Percentiles rank a stretch among this genome's conserved stretches.
These are phyloP conservation scores for Diaporthe citriasiana DNA, from an alignment of 2,329 filamentous ascomycete species.

Conservation along the genomic window DNA sequence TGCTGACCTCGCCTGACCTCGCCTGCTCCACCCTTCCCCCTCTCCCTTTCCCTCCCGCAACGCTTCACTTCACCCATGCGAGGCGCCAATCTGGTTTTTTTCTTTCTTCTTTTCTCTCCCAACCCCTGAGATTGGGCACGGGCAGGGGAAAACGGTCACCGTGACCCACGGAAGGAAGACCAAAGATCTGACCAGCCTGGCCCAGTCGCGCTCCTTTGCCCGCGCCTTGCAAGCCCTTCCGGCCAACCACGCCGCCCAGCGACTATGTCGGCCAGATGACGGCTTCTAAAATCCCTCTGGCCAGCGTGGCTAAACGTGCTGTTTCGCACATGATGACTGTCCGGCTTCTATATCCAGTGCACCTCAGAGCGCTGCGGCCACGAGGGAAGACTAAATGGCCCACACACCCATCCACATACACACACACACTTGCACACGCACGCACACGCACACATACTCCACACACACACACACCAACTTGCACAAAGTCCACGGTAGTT, in stretches of 20 bases:
- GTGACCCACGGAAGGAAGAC: constrained; percentile 30
- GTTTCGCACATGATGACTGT: constrained; percentile 33
- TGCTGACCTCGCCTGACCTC: constrained; percentile 29
- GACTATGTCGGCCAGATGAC: constrained; percentile 27
- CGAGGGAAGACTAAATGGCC: constrained; percentile 20
- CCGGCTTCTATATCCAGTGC: constrained; percentile 32
- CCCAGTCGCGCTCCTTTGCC: constrained; percentile 28
- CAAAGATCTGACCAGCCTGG: constrained; percentile 27
- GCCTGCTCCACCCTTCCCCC: constrained; percentile 15
- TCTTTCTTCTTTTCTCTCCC: neutral
- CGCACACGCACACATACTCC: neutral
- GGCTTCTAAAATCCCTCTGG: constrained; percentile 22
- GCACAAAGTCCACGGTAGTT: neutral
- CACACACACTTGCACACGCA: neutral
- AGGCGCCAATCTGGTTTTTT: neutral
- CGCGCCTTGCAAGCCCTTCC: constrained; percentile 6
- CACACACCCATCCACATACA: constrained; percentile 9
- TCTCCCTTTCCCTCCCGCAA: constrained; percentile 1
- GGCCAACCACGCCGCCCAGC: constrained; percentile 26
- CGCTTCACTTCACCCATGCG: constrained; percentile 6
- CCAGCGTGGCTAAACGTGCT: constrained; percentile 30
- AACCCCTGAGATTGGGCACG: constrained; percentile 24
- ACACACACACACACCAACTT: neutral
- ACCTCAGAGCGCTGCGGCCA: constrained; percentile 8
- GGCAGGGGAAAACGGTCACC: neutral